Percentiles rank a stretch among this genome's conserved stretches.
Evolutionary conservation across 73 alveolate species (phyloP).

Genomic region (Blepharisma stoltei): DNA sequence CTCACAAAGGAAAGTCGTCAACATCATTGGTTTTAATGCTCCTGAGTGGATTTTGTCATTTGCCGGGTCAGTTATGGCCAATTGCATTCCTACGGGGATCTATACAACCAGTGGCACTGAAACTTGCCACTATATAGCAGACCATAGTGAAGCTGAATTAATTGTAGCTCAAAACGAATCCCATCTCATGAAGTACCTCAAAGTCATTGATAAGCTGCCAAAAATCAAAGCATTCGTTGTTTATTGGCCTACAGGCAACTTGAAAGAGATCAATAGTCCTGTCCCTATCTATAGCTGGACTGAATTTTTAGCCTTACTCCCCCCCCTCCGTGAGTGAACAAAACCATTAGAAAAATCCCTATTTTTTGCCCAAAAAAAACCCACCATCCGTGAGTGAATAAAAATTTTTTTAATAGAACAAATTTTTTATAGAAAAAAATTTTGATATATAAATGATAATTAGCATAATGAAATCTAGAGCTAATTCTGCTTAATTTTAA

Average conservation of each 20-base stretch:
- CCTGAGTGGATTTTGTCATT: conserved; percentile 75
- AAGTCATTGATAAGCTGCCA: conserved; percentile 40
- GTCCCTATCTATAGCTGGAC: conserved; percentile 53
- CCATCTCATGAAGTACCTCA: conserved; percentile 51
- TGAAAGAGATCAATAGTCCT: conserved; percentile 36
- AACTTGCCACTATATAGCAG: conserved; percentile 75
- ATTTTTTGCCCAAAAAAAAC: too few species aligned
- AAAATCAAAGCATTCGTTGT: conserved; percentile 54
- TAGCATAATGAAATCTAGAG: too few species aligned
- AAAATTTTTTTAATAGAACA: too few species aligned
- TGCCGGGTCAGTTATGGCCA: conserved; percentile 62
- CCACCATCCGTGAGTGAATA: too few species aligned
- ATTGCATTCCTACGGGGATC: conserved; percentile 65
- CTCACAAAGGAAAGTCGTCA: conserved; percentile 56
- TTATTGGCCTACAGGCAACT: conserved; percentile 30
- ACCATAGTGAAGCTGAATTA: conserved; percentile 62
- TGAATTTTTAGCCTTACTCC: conserved; percentile 56
- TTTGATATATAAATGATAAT: too few species aligned
- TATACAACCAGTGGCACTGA: conserved; percentile 73
- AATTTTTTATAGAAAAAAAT: too few species aligned
- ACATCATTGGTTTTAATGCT: conserved; percentile 72
- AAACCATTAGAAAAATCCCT: too few species aligned
- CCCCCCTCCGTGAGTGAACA: too few species aligned
- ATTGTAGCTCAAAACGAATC: conserved; percentile 61
- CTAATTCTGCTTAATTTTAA: too few species aligned